These are phyloP conservation scores for Neoboletus brunneissimus DNA, from an alignment of 768 basidiomycete species.

Conservation along the genomic window DNA sequence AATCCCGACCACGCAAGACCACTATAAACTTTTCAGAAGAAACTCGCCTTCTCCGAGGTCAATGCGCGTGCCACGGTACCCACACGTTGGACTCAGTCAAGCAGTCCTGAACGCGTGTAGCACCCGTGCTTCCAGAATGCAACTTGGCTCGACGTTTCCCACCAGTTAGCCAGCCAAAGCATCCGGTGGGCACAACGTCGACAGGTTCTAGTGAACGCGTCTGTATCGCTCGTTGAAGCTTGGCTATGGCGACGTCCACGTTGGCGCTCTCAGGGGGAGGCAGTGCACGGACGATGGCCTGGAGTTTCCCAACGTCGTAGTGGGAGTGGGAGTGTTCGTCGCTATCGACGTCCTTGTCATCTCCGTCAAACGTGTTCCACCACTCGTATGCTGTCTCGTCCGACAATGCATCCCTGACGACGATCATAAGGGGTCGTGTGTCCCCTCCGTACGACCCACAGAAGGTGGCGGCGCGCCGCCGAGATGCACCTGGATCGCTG, in stretches of 20 bases:
- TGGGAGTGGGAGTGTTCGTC: neutral
- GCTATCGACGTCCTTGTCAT: slow-evolving; percentile 1
- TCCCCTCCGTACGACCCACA: slow-evolving; percentile 25
- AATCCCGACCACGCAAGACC: neutral
- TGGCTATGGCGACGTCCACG: slow-evolving; percentile 2
- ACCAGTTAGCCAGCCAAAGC: slow-evolving; percentile 19
- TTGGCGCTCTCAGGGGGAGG: slow-evolving; percentile 5
- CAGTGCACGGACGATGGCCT: slow-evolving; percentile 23
- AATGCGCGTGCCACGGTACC: slow-evolving; percentile 7
- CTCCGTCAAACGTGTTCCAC: slow-evolving; percentile 17
- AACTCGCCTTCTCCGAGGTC: neutral
- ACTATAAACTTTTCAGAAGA: neutral
- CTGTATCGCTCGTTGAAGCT: slow-evolving; percentile 16
- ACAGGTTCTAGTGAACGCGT: slow-evolving; percentile 25
- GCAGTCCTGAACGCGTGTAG: neutral
- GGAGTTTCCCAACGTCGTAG: slow-evolving; percentile 7
- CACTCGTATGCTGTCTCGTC: slow-evolving; percentile 19
- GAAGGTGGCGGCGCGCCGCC: slow-evolving; percentile 15
- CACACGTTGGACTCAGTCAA: slow-evolving; percentile 18
- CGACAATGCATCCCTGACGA: slow-evolving; percentile 22
- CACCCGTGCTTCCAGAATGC: neutral
- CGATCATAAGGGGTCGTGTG: slow-evolving; percentile 25
- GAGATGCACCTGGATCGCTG: slow-evolving; percentile 1
- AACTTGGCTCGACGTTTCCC: slow-evolving; percentile 6
- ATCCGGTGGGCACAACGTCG: slow-evolving; percentile 17